phyloP scores from a whole-genome alignment of 305 asterid genomes.

The Solanum hybrid region DNA sequence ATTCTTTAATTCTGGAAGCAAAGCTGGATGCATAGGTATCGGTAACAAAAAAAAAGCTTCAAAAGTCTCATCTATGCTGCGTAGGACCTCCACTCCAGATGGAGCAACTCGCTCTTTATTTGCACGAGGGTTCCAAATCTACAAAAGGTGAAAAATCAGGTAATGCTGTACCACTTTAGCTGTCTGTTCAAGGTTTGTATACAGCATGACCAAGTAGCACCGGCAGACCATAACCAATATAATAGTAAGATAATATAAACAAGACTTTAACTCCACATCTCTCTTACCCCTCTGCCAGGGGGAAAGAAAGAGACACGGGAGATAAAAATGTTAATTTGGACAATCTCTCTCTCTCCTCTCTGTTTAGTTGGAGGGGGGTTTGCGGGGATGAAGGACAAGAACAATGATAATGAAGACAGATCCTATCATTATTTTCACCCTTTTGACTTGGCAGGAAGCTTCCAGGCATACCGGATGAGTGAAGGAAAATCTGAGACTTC shows the following conservation, averaged over 20 bases:
- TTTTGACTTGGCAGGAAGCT: not conserved
- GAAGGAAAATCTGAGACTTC: not conserved
- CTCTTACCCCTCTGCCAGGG: not conserved
- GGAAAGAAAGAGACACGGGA: not conserved
- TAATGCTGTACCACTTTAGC: not conserved
- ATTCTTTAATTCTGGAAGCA: constrained; percentile 63
- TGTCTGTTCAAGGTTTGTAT: not conserved
- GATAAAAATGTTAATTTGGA: not conserved
- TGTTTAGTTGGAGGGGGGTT: not conserved
- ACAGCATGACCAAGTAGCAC: not conserved
- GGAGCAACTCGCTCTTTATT: constrained; percentile 73
- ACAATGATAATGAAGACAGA: not conserved
- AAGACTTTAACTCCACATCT: not conserved
- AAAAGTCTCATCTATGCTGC: constrained; percentile 65
- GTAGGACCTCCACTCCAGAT: constrained; percentile 84
- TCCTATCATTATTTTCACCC: not conserved
- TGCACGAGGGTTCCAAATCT: constrained; percentile 79
- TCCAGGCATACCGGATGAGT: not conserved
- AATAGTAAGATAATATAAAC: not conserved
- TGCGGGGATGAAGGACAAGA: not conserved
- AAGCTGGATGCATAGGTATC: constrained; percentile 69
- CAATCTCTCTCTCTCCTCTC: not conserved
- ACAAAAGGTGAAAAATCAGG: not conserved
- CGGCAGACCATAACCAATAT: not conserved
- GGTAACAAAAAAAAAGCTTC: constrained; percentile 93